Evolutionary conservation across 768 basidiomycete genomes (phyloP).

Genomic region (Hygrophorus pudorinus): DNA sequence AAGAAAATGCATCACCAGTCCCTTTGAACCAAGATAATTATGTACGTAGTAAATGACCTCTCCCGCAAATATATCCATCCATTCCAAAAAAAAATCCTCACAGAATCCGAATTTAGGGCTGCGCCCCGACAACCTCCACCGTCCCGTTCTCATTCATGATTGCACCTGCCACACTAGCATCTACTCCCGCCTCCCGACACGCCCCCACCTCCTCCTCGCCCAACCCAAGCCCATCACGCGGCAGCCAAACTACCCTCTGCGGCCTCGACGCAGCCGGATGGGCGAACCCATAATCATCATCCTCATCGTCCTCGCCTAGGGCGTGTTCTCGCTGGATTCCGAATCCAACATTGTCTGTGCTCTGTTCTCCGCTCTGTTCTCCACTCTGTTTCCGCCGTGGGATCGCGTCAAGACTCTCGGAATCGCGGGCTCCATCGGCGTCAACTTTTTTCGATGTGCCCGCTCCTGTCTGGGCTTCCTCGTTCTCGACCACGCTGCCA

Average conservation of each 20-base stretch:
- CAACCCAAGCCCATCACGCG: conserved; percentile 60
- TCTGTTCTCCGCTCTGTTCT: conserved; percentile 1
- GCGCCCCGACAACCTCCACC: conserved; percentile 39
- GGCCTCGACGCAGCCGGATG: conserved; percentile 75
- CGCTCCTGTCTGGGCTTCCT: neutral
- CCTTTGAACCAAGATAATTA: no score
- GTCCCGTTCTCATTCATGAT: conserved; percentile 53
- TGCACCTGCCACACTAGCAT: conserved; percentile 38
- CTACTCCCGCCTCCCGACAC: conserved; percentile 43
- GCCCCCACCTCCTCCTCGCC: conserved; percentile 50
- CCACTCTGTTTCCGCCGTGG: conserved; percentile 9
- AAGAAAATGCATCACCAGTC: no score
- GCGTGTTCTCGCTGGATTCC: neutral
- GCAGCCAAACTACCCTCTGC: conserved; percentile 80
- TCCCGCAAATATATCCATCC: no score
- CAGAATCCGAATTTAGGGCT: conserved; percentile 17
- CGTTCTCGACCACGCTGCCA: neutral
- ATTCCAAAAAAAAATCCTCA: no score
- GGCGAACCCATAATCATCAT: conserved; percentile 62
- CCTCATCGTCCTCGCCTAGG: conserved; percentile 7
- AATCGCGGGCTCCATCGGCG: conserved; percentile 11
- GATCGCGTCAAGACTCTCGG: conserved; percentile 7
- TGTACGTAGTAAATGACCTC: no score
- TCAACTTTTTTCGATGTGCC: neutral
- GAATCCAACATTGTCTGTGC: neutral